Evolutionary conservation across 2,329 filamentous ascomycete species (phyloP).

Genomic region (Fusarium sp.): DNA sequence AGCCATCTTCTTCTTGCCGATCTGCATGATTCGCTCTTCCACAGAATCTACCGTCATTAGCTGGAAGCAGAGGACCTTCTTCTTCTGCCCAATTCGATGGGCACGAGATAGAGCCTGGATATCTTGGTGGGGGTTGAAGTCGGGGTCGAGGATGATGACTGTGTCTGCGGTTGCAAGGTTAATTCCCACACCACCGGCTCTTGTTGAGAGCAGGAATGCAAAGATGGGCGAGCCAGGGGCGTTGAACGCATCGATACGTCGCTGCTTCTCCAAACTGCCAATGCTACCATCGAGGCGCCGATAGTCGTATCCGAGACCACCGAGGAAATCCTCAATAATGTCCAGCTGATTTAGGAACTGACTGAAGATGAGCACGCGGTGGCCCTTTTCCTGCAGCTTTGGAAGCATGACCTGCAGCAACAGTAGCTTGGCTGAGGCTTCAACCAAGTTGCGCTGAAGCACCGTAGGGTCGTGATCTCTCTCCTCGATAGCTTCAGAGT

Average conservation of each 20-base stretch:
- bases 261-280: conserved; percentile 87
- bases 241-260: conserved; percentile 94
- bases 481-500: conserved; percentile 91
- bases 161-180: conserved; percentile 97
- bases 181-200: conserved; percentile 96
- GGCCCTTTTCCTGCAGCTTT: conserved; percentile 85
- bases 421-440: conserved; percentile 90
- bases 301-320: conserved; percentile 77
- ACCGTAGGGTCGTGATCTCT: conserved; percentile 70
- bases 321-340: conserved; percentile 92
- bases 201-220: conserved; percentile 91
- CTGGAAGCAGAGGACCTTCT: conserved; percentile 96
- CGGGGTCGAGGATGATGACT: conserved; percentile 95
- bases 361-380: conserved; percentile 94
- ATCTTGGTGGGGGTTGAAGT: conserved; percentile 98
- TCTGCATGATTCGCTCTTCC: conserved; percentile 96
- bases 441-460: conserved; percentile 84
- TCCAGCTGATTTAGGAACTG: conserved; percentile 92
- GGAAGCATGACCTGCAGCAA: conserved; percentile 88
- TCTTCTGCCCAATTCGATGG: conserved; percentile 95
- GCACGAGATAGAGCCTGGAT: conserved; percentile 94
- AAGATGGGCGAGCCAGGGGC: conserved; percentile 85
- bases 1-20: conserved; percentile 95
- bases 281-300: conserved; percentile 89
- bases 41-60: conserved; percentile 89